Base-by-base conservation (phyloP, 352 stramenopile species). In the Pythium phragmiticola region DNA sequence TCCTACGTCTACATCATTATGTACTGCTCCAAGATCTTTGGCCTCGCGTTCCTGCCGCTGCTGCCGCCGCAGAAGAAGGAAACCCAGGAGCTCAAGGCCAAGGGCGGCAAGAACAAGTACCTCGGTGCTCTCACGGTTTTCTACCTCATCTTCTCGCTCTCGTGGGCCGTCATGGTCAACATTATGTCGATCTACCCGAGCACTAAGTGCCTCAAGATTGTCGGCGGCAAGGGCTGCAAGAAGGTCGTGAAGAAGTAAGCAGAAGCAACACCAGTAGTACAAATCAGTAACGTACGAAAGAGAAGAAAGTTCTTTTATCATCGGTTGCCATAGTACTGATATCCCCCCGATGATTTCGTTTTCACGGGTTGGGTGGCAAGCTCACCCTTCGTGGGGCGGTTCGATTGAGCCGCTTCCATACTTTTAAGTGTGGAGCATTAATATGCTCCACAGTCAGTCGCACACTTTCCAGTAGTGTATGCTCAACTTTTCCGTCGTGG, bases 171-270 rank as follows among this genome's bases (percentile, higher is more conserved):
- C 49, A 69, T 64, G 50, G 61, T 57, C 45, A 78, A 76, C 55
- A 51, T 78, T 42, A 72, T 78, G 53, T 60, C 53, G 19, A 60
- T 60, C 41, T 60, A 60, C 53, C 53, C 53, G 12, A 60, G 41
- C 53, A 60, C 53, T 26, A 60, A 60, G 53, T 60, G 53, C 53
- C 53, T 60, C 53, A 60, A 60, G 53, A 60, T 78, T 21, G 69
- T 69, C 13, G 72, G 72, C 48, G 72, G 72, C 39, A 72, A 68
- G 33, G 68, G 72, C 23, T 75, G 69, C 55, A 69, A 72, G 53
- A 42, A 37, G 53, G 36, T 34, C 34, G 51, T 36, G 7, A 58
- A 58, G 51, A 37, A 54, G 48, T 37, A 41, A 54, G 28, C 7
- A 54, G 11, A 23, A 16, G 42, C 14, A 48, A 42, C 37, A 30